phyloP scores from a whole-genome alignment of 1,284 basidiomycete species.

The Sphaerobolus stellatus region DNA sequence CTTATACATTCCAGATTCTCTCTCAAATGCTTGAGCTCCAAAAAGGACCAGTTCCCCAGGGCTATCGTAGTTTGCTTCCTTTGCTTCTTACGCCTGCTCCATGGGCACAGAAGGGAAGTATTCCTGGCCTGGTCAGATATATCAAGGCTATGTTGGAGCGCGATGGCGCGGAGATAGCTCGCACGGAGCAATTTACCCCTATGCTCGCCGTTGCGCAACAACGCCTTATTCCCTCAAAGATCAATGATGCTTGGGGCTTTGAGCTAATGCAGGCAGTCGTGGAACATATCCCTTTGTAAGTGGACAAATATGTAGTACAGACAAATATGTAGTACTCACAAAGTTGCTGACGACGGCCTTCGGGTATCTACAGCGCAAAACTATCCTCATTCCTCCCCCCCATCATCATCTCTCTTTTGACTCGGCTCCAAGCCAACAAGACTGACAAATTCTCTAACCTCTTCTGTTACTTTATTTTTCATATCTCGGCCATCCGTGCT shows the following conservation, averaged over 20 bases:
- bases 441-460: conserved; percentile 88
- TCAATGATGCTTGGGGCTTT: conserved; percentile 91
- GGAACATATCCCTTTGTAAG: conserved; percentile 71
- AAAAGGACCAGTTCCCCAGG: conserved; percentile 59
- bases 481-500: conserved; percentile 71
- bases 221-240: conserved; percentile 80
- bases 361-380: conserved; percentile 44
- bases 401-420: conserved; percentile 81
- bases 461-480: conserved; percentile 79
- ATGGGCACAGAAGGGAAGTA: conserved; percentile 96
- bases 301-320: too few relatives aligned
- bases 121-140: conserved; percentile 90
- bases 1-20: conserved; percentile 96
- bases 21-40: conserved; percentile 95
- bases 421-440: conserved; percentile 83
- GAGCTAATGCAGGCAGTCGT: conserved; percentile 85
- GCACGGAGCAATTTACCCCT: conserved; percentile 70
- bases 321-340: too few relatives aligned
- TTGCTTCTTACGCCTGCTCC: conserved; percentile 84
- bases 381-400: conserved; percentile 77
- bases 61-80: conserved; percentile 79
- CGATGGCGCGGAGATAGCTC: conserved; percentile 71
- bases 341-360: too few relatives aligned
- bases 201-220: conserved; percentile 93
- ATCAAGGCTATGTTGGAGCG: conserved; percentile 82